These are phyloP conservation scores for Apiotrichum mycotoxinovorans DNA, from an alignment of 1,284 basidiomycete species.

Conservation along the genomic window DNA sequence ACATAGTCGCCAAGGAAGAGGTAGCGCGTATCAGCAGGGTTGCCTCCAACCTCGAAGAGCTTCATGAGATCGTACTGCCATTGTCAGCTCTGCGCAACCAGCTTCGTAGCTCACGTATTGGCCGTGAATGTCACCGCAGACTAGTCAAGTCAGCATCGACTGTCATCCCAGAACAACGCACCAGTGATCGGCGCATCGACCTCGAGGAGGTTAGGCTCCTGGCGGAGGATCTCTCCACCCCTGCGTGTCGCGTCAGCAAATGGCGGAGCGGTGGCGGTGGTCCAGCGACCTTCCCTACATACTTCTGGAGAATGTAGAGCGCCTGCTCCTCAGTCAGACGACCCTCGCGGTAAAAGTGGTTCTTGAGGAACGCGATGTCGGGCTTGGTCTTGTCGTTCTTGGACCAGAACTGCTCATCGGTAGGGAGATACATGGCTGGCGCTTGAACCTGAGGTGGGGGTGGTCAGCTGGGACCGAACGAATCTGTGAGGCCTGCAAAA, in stretches of 20 bases:
- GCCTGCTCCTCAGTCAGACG: constrained; percentile 86
- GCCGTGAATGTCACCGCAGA: constrained; percentile 95
- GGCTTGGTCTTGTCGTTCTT: constrained; percentile 78
- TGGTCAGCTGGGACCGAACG: background rate
- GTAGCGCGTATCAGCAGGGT: constrained; percentile 84
- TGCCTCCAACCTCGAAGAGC: constrained; percentile 93
- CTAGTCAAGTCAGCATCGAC: constrained; percentile 49
- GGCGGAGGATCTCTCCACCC: constrained; percentile 69
- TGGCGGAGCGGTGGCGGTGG: background rate
- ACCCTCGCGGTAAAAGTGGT: constrained; percentile 97
- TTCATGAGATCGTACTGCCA: constrained; percentile 94
- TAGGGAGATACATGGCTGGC: constrained; percentile 86
- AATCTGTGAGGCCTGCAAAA: too few relatives aligned
- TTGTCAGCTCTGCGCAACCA: background rate
- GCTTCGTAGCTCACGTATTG: constrained; percentile 72
- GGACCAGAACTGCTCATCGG: constrained; percentile 89
- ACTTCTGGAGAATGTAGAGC: constrained; percentile 75
- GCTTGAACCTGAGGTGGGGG: constrained; percentile 70
- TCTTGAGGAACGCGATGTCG: constrained; percentile 96
- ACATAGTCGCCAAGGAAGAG: constrained; percentile 98
- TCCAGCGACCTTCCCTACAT: constrained; percentile 19
- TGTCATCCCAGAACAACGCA: constrained; percentile 50
- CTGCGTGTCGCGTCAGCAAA: constrained; percentile 25
- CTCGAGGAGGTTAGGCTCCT: constrained; percentile 83
- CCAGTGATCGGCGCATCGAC: constrained; percentile 94